Evolutionary conservation across 1,284 basidiomycete species (phyloP), one percentile per base, ranked within the genome.

Genomic region (Xerocomus amazonicus): DNA sequence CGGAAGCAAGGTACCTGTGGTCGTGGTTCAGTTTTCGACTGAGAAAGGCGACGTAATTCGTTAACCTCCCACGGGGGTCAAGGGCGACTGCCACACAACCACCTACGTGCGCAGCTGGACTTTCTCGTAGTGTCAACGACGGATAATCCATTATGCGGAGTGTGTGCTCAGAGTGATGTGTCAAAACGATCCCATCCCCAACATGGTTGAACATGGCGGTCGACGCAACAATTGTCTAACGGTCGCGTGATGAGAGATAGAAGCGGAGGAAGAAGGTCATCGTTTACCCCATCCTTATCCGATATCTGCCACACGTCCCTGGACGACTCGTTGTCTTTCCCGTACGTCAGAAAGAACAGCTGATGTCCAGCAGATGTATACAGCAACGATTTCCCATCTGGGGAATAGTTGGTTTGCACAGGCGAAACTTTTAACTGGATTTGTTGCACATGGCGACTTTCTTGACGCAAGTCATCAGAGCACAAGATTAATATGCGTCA

Each of bases 41-140:
- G n/a, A n/a, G n/a, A n/a, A n/a, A n/a, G n/a, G n/a, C n/a, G n/a
- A n/a, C n/a, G n/a, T n/a, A n/a, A 57, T 41, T n/a, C 1, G 6
- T 63, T 45, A 42, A 80, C 82, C 75, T 77, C 64, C 86, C 87
- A 35, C 87, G 76, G 17, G 87, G 87, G 66, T 90, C 87, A 33
- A 89, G 67, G 3, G 85, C 85, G 33, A 86, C 74, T 7, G 86
- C 83, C 13, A 80, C 70, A 56, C 84, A 87, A n/a, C 86, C 86
- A 13, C 83, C 82, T 9, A 89, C 83, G 61, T 90, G 87, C 31
- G 86, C 85, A 3, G 83, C 78, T 16, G 77, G 75, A 48, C 71
- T 79, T 57, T 85, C 83, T 34, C 78, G 67, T 16, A 81, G 54
- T 6, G 70, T 62, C 16, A 88, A 65, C 9, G 76, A 77, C 6